Percentiles rank a stretch among this genome's conserved stretches.
phyloP scores from a whole-genome alignment of 768 basidiomycete genomes.

The Russula foetens region DNA sequence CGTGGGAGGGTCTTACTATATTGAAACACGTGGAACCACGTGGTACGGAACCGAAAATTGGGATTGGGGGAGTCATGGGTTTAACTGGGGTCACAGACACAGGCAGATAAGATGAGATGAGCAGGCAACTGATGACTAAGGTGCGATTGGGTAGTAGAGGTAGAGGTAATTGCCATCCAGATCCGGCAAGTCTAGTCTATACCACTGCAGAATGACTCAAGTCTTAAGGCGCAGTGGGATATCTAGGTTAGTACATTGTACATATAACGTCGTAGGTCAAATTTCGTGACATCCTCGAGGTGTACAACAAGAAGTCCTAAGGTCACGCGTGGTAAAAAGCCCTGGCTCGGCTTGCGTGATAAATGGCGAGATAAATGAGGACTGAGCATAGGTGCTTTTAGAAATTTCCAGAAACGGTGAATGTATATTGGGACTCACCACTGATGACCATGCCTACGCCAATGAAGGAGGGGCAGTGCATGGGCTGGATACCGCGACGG shows the following conservation, averaged over 20 bases:
- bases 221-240: background rate
- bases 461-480: conserved; percentile 14
- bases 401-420: background rate
- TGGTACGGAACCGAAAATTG: conserved; percentile 2
- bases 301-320: background rate
- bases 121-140: background rate
- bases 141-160: background rate
- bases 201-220: background rate
- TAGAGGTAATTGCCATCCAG: background rate
- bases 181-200: conserved; percentile 10
- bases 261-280: background rate
- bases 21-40: background rate
- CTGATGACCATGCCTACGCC: background rate
- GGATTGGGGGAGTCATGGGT: conserved; percentile 2
- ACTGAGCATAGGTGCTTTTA: background rate
- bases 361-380: background rate
- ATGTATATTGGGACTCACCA: background rate
- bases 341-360: too few relatives aligned
- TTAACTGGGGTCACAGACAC: background rate
- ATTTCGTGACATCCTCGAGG: background rate
- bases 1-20: conserved; percentile 6
- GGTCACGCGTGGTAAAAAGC: background rate
- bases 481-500: conserved; percentile 6
- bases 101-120: background rate
- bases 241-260: conserved; percentile 13